Evolutionary conservation across 1,284 basidiomycete genomes (phyloP), one percentile per base, ranked within the genome.

Genomic region (Dichomitus squalens): DNA sequence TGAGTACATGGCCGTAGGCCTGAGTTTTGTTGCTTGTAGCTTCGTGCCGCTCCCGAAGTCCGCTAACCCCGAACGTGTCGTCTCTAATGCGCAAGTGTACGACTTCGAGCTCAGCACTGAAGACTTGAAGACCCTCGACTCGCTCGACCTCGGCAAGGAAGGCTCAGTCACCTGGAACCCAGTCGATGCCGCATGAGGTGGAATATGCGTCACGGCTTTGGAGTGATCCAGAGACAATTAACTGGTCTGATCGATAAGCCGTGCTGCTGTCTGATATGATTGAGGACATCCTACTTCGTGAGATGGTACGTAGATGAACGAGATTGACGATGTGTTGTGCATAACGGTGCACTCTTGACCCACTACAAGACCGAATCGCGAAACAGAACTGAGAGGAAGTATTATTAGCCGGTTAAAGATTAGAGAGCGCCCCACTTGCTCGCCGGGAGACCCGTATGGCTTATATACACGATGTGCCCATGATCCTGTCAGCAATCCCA

Each of bases 41-140:
- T 80, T 72, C 64, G 71, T 79, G 4, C 78, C 79, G 0, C 70
- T 85, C 4, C 84, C 84, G 4, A 86, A 85, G 66, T 81, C 79
- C 3, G 73, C 76, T 35, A 77, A 76, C 8, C 75, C 79, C 1
- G 64, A 69, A 2, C 73, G 83, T n/a, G 79, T 86, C 52, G 66
- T 71, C 34, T 75, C 75, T 8, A 88, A 87, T 61, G 73, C 76
- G 1, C 68, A 82, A 29, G 70, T 86, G 4, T 82, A 74, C 61
- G 76, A 79, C 66, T 86, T 86, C 60, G 76, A 79, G 64, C 68
- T 88, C 14, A 70, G 68, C 47, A 58, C 66, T 9, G 73, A 75
- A 33, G 83, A 86, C 59, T 81, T 86, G 77, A 61, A 60, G 2
- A 60, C 60, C 38, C 65, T 85, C 8, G 78, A 84, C 62, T 71